Base-by-base conservation (phyloP, 208 protist species). In the Leishmania turanica region DNA sequence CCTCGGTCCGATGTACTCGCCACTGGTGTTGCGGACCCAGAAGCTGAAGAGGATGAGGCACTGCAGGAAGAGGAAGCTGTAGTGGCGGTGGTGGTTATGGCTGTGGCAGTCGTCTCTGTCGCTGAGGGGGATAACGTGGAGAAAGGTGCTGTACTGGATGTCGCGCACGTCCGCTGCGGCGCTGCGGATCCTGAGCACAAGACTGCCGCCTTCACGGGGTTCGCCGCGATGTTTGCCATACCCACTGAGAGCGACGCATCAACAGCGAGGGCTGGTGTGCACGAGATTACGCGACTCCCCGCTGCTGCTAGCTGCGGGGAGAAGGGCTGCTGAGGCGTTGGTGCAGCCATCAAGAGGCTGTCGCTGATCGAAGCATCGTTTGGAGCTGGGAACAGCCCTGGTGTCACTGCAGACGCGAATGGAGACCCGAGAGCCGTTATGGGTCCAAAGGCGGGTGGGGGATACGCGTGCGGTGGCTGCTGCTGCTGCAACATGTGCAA, bases 401-500 rank as follows among this genome's bases (percentile, higher is more conserved):
- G 68, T 19, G 68, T 27, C 21, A 31, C 42, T 47, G 37, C 37
- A n/a, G 68, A 5, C 19, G 19, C 1, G 6, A 19, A 51, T 47
- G 8, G 42, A 19, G 19, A 15, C 68, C 34, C 42, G 8, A 34
- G 37, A 17, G 68, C 17, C 8, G 42, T 72, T 42, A n/a, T 7
- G 8, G 17, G 42, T 3, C 24, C 74, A 45, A 34, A 27, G 71
- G 17, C 31, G 40, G 27, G 42, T 62, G 47, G 3, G 13, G 21
- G 15, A 60, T 11, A 37, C 27, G 11, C 0, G 4, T 42, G 13
- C 34, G 2, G 62, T 8, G 47, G 51, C 37, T 74, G 51, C 24
- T 78, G 64, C 24, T 78, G 64, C 24, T 76, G 80, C 37, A 65
- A 45, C 64, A 37, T 17, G 34, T 31, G 40, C 42, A 77, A 7